phyloP scores from a whole-genome alignment of 495 filamentous ascomycete genomes.

The Cetradonia linearis region DNA sequence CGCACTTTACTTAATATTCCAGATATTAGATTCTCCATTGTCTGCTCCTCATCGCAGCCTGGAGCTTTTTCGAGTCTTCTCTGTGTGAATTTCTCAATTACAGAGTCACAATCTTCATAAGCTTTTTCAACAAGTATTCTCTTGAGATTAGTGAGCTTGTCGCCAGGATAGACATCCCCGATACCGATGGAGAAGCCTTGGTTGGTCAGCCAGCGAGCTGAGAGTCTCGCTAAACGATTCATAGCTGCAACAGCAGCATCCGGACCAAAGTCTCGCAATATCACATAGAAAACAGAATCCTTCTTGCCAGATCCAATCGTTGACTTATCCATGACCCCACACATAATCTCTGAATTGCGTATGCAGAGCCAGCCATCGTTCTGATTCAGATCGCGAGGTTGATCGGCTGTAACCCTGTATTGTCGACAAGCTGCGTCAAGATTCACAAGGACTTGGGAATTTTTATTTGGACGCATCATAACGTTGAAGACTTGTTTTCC shows the following conservation, averaged over 20 bases:
- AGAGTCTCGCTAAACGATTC: constrained; percentile 87
- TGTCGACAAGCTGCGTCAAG: constrained; percentile 86
- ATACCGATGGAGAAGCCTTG: constrained; percentile 96
- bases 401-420: constrained; percentile 47
- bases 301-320: constrained; percentile 95
- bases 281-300: constrained; percentile 92
- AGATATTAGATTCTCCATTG: constrained; percentile 81
- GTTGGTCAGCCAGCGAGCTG: constrained; percentile 76
- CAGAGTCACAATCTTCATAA: constrained; percentile 68
- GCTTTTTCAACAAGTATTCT: constrained; percentile 63
- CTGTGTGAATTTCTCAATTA: constrained; percentile 70
- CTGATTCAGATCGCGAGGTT: constrained; percentile 62
- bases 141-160: constrained; percentile 57
- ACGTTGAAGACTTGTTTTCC: constrained; percentile 97
- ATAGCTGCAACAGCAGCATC: constrained; percentile 81
- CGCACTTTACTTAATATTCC: constrained; percentile 86
- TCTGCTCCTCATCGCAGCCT: constrained; percentile 83
- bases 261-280: constrained; percentile 87
- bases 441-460: constrained; percentile 74
- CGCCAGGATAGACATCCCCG: constrained; percentile 78
- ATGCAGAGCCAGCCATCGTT: constrained; percentile 86
- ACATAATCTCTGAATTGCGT: constrained; percentile 96
- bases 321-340: constrained; percentile 94
- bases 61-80: constrained; percentile 72
- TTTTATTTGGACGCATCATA: constrained; percentile 81